Percentiles rank a stretch among this genome's conserved stretches.
Conservation (phyloP, 148 eudicot genomes). For the Heliamphora exappendiculata region DNA sequence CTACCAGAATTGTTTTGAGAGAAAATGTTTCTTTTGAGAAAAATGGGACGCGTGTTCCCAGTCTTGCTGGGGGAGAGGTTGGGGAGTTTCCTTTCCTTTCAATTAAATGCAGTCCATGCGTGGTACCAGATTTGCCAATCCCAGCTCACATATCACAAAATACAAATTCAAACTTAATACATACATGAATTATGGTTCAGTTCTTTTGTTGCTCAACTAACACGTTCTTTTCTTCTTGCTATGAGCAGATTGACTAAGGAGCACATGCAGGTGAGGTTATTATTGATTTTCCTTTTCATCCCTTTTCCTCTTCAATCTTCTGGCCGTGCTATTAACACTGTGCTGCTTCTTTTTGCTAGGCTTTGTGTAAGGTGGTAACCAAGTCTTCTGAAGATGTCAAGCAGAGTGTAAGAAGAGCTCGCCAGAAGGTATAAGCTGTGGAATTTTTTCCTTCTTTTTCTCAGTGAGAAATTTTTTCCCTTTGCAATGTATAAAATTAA, state of each 20-base stretch:
- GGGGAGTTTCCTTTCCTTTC: too few species aligned
- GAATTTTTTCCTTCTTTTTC: not conserved
- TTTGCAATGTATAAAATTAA: not conserved
- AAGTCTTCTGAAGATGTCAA: conserved; percentile 91
- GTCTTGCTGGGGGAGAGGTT: too few species aligned
- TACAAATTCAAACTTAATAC: not conserved
- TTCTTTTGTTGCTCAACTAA: conserved; percentile 7
- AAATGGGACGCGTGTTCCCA: too few species aligned
- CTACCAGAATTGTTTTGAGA: too few species aligned
- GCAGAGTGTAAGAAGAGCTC: conserved; percentile 94
- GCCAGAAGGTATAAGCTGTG: conserved; percentile 69
- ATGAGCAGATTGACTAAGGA: conserved; percentile 83
- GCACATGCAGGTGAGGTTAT: conserved; percentile 60
- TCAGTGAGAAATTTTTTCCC: not conserved
- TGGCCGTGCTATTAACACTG: not conserved
- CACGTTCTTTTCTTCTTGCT: conserved; percentile 7
- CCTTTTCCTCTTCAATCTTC: not conserved
- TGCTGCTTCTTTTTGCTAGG: conserved; percentile 37
- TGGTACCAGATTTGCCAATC: not conserved
- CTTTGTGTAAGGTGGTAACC: conserved; percentile 72
- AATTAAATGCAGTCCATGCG: too few species aligned
- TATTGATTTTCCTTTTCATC: not conserved
- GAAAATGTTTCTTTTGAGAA: too few species aligned
- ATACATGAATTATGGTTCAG: not conserved
- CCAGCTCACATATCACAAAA: not conserved